A percentile compares a stretch with the other conserved stretches of the same genome.
phyloP scores from a whole-genome alignment of 2,329 filamentous ascomycete species.

The Polytolypa hystricis region DNA sequence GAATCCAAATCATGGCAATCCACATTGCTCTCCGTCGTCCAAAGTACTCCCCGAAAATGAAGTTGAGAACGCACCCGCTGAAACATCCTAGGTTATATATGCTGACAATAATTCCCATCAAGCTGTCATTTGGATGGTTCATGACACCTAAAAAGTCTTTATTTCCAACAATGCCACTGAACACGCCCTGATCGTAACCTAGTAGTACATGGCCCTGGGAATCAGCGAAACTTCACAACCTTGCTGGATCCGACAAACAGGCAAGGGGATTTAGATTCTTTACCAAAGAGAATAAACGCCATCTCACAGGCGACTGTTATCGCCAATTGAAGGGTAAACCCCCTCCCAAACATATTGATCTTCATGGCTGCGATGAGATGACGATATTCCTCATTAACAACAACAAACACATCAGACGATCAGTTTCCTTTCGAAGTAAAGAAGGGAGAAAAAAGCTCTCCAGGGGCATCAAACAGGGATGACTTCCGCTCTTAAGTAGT shows the following conservation, averaged over 20 bases:
- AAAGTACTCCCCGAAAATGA: constrained; percentile 22
- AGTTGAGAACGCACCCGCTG: constrained; percentile 23
- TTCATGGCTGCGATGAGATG: constrained; percentile 3
- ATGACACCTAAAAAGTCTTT: constrained; percentile 34
- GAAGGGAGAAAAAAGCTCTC: too few relatives aligned
- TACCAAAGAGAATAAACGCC: constrained; percentile 9
- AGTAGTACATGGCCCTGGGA: too few relatives aligned
- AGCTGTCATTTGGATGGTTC: constrained; percentile 24
- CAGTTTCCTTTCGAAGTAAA: too few relatives aligned
- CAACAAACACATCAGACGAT: too few relatives aligned
- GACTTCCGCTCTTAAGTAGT: too few relatives aligned
- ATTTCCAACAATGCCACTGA: constrained; percentile 38
- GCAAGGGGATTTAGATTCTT: too few relatives aligned
- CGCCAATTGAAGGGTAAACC: constrained; percentile 7
- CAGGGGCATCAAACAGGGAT: too few relatives aligned
- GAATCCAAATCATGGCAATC: constrained; percentile 24
- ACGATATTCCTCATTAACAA: too few relatives aligned
- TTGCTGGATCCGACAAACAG: too few relatives aligned
- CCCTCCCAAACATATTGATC: constrained; percentile 6
- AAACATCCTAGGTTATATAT: constrained; percentile 37
- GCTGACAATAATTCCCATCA: constrained; percentile 33
- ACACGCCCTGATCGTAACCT: constrained; percentile 42
- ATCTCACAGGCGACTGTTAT: constrained; percentile 9
- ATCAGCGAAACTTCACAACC: too few relatives aligned
- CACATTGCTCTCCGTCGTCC: constrained; percentile 25